Evolutionary conservation across 2,329 filamentous ascomycete species (phyloP), one percentile per base, ranked within the genome.

Genomic region (Fusarium albosuccineum): DNA sequence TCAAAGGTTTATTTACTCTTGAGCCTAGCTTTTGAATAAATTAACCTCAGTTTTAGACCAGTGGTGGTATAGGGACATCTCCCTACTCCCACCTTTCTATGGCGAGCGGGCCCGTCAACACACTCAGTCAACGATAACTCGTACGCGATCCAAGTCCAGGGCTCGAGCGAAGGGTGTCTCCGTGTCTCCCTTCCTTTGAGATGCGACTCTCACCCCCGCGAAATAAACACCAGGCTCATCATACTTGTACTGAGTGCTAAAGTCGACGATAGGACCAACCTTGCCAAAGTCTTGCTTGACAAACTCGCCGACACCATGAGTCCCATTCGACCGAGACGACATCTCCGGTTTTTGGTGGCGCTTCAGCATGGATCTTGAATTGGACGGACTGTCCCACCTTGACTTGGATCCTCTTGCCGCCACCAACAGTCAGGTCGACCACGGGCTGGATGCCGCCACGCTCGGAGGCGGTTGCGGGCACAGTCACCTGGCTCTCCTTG

Each of bases 381-480:
- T 17, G 11, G 2, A 42, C 40, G 5, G 40, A 26, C 22, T 42
- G 16, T 3, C 22, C 40, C 13, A 9, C 22, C 6, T 11, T 14
- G 0, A 27, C 22, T 3, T 26, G 4, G 5, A 13, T 26, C 40
- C 14, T 33, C 4, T 22, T 17, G 8, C 26, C 4, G 2, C 11
- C 6, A 3, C 11, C 14, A 11, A 42, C 4, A 1, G 40, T 27
- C 11, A 42, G 13, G 40, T 13, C 8, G 6, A 42, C 40, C 10
- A 65, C 57, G 3, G 70, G 70, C 34, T 73, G 71, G 13, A 73
- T 60, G 4, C 70, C 70, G 2, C 48, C 29, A 9, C 71, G 66
- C 26, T 63, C 41, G 5, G 41, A 9, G 4, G 67, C 63, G 5
- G 30, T 39, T 1, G n/a, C 10, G 3, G 65, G 59, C 4, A 69